Evolutionary conservation across 1,139 yeast genomes (phyloP).

Genomic region (Blastobotrys capitulatus): DNA sequence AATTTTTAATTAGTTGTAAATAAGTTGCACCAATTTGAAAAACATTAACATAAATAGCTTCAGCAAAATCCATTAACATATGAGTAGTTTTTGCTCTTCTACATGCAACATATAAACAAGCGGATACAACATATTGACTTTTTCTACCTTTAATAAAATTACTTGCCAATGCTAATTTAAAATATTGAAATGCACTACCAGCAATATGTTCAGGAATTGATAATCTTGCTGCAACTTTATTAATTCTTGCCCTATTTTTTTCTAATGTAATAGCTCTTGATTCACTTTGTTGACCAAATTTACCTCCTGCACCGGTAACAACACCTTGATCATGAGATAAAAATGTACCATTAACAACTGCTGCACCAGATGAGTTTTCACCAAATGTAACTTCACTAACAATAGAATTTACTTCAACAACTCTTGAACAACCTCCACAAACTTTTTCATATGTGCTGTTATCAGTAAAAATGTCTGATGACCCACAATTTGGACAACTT

Average conservation of each 20-base stretch:
- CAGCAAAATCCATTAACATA: constrained; percentile 92
- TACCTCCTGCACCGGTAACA: constrained; percentile 57
- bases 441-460: constrained; percentile 46
- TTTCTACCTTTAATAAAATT: constrained; percentile 95
- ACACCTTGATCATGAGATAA: constrained; percentile 83
- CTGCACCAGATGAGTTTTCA: constrained; percentile 89
- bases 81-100: constrained; percentile 87
- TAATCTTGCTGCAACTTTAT: constrained; percentile 72
- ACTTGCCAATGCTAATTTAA: constrained; percentile 73
- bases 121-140: constrained; percentile 90
- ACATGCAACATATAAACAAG: constrained; percentile 92
- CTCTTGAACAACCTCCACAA: constrained; percentile 80
- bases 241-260: constrained; percentile 73
- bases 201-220: constrained; percentile 77
- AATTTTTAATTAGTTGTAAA: constrained; percentile 76
- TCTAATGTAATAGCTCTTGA: constrained; percentile 82
- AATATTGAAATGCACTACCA: constrained; percentile 86
- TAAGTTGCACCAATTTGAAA: constrained; percentile 95
- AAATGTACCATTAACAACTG: constrained; percentile 91
- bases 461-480: constrained; percentile 7
- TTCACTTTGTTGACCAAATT: constrained; percentile 51
- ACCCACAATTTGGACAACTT: constrained; percentile 9
- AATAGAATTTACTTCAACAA: constrained; percentile 85
- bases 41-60: constrained; percentile 83
- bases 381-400: constrained; percentile 95